phyloP scores from a whole-genome alignment of 148 eudicot species.

The Pouteria glomerata region DNA sequence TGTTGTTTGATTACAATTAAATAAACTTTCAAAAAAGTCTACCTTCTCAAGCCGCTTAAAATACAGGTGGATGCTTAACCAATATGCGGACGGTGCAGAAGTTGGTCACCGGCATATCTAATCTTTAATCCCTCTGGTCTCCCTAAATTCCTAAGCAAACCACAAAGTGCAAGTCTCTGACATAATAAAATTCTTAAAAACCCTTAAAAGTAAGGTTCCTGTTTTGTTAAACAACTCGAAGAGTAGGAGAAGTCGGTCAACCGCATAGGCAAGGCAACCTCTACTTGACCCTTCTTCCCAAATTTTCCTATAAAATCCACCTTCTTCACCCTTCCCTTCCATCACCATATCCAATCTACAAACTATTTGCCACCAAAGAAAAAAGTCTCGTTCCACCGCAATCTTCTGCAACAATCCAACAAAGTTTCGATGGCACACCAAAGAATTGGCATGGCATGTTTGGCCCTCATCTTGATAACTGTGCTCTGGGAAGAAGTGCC shows the following conservation, averaged over 20 bases:
- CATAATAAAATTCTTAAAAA: not conserved
- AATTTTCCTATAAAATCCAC: conserved; percentile 6
- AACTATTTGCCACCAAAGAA: not conserved
- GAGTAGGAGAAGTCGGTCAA: conserved; percentile 15
- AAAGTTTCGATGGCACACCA: conserved; percentile 2
- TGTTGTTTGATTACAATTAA: too few relatives aligned
- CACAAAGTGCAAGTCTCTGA: not conserved
- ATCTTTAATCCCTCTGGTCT: not conserved
- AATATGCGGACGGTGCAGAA: not conserved
- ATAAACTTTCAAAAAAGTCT: not conserved
- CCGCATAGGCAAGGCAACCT: conserved; percentile 8
- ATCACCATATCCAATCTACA: not conserved
- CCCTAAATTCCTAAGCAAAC: not conserved
- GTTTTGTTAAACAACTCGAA: not conserved
- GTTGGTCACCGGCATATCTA: conserved; percentile 9
- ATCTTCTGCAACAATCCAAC: not conserved
- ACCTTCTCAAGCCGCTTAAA: not conserved
- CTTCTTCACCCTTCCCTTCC: not conserved
- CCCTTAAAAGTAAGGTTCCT: not conserved
- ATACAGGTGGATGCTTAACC: not conserved
- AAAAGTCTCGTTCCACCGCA: not conserved
- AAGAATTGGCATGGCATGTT: not conserved
- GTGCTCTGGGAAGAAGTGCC: not conserved
- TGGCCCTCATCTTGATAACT: not conserved
- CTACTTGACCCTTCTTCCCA: not conserved